Evolutionary conservation across 106 monocot species (phyloP).

Genomic region (Allium sativum): DNA sequence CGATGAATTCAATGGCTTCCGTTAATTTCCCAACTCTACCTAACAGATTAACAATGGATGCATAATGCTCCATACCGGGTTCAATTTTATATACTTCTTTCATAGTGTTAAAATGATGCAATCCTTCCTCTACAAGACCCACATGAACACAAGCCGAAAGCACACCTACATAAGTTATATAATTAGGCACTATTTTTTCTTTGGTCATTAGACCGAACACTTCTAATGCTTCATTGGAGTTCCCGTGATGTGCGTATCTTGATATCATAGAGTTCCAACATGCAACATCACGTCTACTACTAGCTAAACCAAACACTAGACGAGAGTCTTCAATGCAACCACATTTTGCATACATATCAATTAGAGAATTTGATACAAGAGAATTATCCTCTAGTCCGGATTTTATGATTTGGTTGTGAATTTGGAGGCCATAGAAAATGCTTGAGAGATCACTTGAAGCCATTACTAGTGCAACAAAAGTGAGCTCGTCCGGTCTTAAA

Average conservation of each 20-base stretch:
- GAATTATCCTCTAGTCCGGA: slow-evolving; percentile 35
- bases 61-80: slow-evolving; percentile 75
- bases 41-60: slow-evolving; percentile 62
- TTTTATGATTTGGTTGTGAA: slow-evolving; percentile 64
- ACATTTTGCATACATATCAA: slow-evolving; percentile 93
- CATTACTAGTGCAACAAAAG: slow-evolving; percentile 57
- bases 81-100: slow-evolving; percentile 40
- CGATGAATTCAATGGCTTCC: slow-evolving; percentile 62
- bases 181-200: slow-evolving; percentile 41
- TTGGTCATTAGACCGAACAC: slow-evolving; percentile 43
- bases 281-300: slow-evolving; percentile 29
- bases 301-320: slow-evolving; percentile 23
- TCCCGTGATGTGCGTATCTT: slow-evolving; percentile 70
- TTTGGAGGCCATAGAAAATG: slow-evolving; percentile 42
- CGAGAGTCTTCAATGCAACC: slow-evolving; percentile 62
- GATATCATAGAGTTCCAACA: slow-evolving; percentile 97
- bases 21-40: slow-evolving; percentile 56
- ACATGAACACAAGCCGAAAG: slow-evolving; percentile 74
- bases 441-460: slow-evolving; percentile 47
- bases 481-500: slow-evolving; percentile 47
- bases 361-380: slow-evolving; percentile 70
- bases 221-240: slow-evolving; percentile 50
- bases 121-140: slow-evolving; percentile 68
- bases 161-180: slow-evolving; percentile 72
- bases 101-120: slow-evolving; percentile 56